Evolutionary conservation across 768 basidiomycete genomes (phyloP), one percentile per base, ranked within the genome.

Genomic region (Tulasnella sp.): DNA sequence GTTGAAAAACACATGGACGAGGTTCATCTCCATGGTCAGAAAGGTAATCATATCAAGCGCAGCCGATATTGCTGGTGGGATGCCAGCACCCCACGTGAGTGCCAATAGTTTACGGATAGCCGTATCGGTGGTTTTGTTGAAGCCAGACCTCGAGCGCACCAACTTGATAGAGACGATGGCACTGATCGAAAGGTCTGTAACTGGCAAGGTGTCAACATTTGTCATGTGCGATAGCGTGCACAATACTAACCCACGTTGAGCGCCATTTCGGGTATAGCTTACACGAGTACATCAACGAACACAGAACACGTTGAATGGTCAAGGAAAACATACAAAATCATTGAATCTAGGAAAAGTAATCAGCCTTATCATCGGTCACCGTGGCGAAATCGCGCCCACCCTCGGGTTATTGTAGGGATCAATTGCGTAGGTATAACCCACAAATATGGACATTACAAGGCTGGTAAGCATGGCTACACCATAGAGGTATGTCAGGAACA

Each of bases 1-100:
- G 23, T 52, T 52, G 34, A 52, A 52, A 9, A 52, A 11, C 11
- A 52, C 37, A 35, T 52, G 37, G 7, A 52, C 50, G n/a, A 52
- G 6, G 12, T 52, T 52, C 34, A n/a, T 31, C 17, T 29, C 31
- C 50, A 52, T 52, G 7, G 37, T 27, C 11, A 52, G 25, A 35
- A 36, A 52, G 31, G 37, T 36, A 34, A 52, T 39, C 37, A 36
- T 35, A 19, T 52, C 37, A 8, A 52, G 21, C 6, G 37, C 37
- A 17, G 50, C 50, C 31, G 27, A 29, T 17, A 52, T 52, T 37
- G 50, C 34, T 1, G 50, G 50, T 15, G 50, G 50, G 37, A 52
- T 36, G 6, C 34, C 50, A 17, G 50, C 37, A n/a, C 37, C 50
- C 50, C 50, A 52, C 4, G 50, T 52, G 4, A 52, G 15, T 15